Evolutionary conservation across 2,329 filamentous ascomycete species (phyloP).

Genomic region (Sclerotinia minor): DNA sequence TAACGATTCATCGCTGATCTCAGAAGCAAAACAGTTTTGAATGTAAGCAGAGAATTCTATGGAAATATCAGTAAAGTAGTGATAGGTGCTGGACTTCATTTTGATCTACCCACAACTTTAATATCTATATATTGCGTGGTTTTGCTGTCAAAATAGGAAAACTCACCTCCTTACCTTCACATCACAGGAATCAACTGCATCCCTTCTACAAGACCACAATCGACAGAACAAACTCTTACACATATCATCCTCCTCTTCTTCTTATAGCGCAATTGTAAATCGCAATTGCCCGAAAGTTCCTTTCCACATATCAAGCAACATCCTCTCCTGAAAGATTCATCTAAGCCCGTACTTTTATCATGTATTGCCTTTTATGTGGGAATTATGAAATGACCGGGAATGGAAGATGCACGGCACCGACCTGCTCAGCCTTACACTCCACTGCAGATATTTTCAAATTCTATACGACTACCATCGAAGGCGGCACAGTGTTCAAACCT

Average conservation of each 20-base stretch:
- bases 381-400: rapidly evolving
- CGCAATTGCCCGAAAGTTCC: no score
- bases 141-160: not conserved
- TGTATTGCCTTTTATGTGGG: not conserved
- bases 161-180: not conserved
- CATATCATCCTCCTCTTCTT: no score
- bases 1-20: not conserved
- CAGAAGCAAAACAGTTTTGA: not conserved
- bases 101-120: not conserved
- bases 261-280: no score
- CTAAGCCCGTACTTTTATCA: no score
- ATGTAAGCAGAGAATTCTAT: not conserved
- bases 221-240: no score
- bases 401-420: rapidly evolving
- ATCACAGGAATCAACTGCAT: no score
- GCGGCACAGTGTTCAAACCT: not conserved
- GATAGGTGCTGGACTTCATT: not conserved
- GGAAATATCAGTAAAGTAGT: not conserved
- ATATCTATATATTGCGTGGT: not conserved
- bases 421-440: not conserved
- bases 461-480: not conserved
- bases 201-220: no score
- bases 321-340: no score
- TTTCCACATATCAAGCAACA: no score
- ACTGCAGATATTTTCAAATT: not conserved